Base-by-base conservation (phyloP, 1,284 basidiomycete genomes). In the Rhizopogon hawkerae region DNA sequence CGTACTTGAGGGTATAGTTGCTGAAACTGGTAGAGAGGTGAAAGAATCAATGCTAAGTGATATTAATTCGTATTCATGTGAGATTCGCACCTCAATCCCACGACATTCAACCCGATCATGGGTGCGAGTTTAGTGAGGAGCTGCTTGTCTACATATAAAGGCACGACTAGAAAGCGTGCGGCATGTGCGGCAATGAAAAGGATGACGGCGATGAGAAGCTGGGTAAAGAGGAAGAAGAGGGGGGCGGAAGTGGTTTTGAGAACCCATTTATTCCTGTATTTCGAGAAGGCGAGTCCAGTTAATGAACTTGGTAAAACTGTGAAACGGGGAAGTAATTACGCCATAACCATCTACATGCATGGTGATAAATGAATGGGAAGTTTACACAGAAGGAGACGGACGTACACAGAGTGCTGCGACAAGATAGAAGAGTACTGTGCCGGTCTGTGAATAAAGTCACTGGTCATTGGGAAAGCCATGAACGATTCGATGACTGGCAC, bases 1-100 rank as follows among this genome's bases (percentile, higher is more conserved):
- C 91, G 60, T 85, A 89, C 79, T 92, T 88, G 43, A 93, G 76
- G 48, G 89, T 92, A 62, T 86, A 92, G 63, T 92, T 94, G 69
- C 88, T 90, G 66, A 89, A 88, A 58, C 86, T 91, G 61, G 47
- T 41, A 43, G 29, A 29, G 38, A 35, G 13, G 35, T 11, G 42
- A 34, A 7, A 48, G 38, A 50, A 35, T 16, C 33, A 43, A 31
- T 34, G 23, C 7, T 26, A 24, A 16, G 26, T 38, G 2, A 33
- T 5, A 36, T 5, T 26, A 31, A 43, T 38, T 8, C 24, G 7
- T n/a, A 43, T 42, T 7, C 24, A 8, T 13, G 23, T 0, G 11
- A 42, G 3, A 9, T 35, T 58, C 72, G 38, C 59, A 89, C 88
- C 83, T 89, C 49, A 94, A 74, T 9, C 89, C 87, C 35, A 91